Evolutionary conservation across 108 stramenopile species (phyloP).

Genomic region (Aurantiochytrium sp.): DNA sequence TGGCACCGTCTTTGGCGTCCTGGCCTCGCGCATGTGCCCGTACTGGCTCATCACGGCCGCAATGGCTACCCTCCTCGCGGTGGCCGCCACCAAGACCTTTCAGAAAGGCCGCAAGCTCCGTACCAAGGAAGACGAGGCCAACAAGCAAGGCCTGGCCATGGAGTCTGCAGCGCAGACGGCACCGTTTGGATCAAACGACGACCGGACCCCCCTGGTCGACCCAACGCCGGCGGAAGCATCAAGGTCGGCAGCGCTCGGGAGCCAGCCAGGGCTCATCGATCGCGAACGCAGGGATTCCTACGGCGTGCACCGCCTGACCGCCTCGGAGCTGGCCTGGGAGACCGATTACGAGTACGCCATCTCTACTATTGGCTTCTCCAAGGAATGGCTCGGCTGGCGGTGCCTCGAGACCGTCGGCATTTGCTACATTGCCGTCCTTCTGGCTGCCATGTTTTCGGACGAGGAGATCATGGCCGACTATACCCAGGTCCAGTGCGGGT

Average conservation of each 20-base stretch:
- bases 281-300: not conserved
- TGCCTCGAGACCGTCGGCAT: not conserved
- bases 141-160: not conserved
- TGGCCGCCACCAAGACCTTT: not conserved
- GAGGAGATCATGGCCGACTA: not conserved
- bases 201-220: not conserved
- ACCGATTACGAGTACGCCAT: not conserved
- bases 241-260: not conserved
- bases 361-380: not conserved
- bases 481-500: not conserved
- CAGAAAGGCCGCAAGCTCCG: not conserved
- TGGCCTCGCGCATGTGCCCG: constrained; percentile 19
- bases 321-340: not conserved
- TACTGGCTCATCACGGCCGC: not conserved
- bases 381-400: not conserved
- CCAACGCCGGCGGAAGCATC: not conserved
- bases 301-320: not conserved
- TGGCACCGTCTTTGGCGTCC: constrained; percentile 12
- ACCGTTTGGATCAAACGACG: not conserved
- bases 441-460: not conserved
- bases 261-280: not conserved
- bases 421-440: not conserved
- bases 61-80: not conserved
- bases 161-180: not conserved
- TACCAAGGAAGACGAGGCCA: not conserved